phyloP scores from a whole-genome alignment of 805 yeast genomes.

The Yamadazyma paraphyllophila region DNA sequence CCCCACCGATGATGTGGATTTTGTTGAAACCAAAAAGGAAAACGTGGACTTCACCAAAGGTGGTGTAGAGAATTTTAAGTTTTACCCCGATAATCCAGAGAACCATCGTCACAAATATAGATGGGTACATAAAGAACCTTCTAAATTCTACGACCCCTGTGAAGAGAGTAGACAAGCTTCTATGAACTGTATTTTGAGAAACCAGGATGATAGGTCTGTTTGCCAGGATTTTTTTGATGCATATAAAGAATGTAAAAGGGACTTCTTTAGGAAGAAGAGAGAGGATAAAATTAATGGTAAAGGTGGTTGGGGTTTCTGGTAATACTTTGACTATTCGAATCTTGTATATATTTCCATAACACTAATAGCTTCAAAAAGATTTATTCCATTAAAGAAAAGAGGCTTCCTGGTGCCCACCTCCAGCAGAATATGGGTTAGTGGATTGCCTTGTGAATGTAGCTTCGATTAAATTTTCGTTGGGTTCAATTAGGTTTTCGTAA shows the following conservation, averaged over 20 bases:
- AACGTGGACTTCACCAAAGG: slow-evolving; percentile 59
- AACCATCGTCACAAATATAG: slow-evolving; percentile 63
- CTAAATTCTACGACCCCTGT: slow-evolving; percentile 91
- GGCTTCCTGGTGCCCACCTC: slow-evolving; percentile 14
- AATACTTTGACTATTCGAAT: not conserved
- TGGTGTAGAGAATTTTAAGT: slow-evolving; percentile 47
- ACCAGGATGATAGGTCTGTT: slow-evolving; percentile 65
- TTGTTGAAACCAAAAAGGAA: slow-evolving; percentile 31
- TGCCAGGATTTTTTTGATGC: slow-evolving; percentile 83
- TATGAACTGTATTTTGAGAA: slow-evolving; percentile 74
- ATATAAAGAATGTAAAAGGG: slow-evolving; percentile 84
- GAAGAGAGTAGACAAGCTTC: slow-evolving; percentile 87
- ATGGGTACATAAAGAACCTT: slow-evolving; percentile 74
- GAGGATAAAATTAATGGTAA: slow-evolving; percentile 36
- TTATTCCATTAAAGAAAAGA: slow-evolving; percentile 1
- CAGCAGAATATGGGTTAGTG: slow-evolving; percentile 6
- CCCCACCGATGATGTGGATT: slow-evolving; percentile 14
- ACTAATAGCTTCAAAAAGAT: too few relatives aligned
- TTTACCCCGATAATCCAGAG: slow-evolving; percentile 87
- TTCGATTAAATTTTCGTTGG: not conserved
- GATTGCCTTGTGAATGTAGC: slow-evolving; percentile 7
- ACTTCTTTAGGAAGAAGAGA: slow-evolving; percentile 38
- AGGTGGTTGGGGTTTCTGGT: slow-evolving; percentile 46
- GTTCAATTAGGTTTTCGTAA: slow-evolving; percentile 1
- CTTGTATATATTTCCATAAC: too few relatives aligned